These are phyloP conservation scores for Pachyrhizus erosus DNA, from an alignment of 306 rosid species.

Conservation along the genomic window DNA sequence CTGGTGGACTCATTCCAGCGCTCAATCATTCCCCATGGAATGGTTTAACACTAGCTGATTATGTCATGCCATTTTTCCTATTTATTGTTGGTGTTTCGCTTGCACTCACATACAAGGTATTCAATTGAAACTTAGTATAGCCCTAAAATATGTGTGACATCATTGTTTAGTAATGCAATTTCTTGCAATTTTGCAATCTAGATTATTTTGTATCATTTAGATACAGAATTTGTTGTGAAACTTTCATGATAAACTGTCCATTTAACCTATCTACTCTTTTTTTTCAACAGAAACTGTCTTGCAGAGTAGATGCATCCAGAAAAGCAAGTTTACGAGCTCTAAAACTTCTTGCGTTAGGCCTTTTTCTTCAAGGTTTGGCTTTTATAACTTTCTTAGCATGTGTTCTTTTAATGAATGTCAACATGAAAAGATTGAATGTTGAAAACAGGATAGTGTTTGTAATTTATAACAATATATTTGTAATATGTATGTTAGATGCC, in stretches of 20 bases:
- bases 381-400: constrained; percentile 18
- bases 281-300: constrained; percentile 67
- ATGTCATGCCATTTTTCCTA: constrained; percentile 95
- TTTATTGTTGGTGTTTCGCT: constrained; percentile 93
- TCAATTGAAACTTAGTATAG: constrained; percentile 3
- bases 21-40: constrained; percentile 98
- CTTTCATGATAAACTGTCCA: constrained; percentile 1
- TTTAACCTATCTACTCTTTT: constrained; percentile 26
- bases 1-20: constrained; percentile 83
- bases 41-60: constrained; percentile 92
- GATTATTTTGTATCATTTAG: not conserved
- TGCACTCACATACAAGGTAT: constrained; percentile 92
- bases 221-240: not conserved
- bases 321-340: constrained; percentile 71
- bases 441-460: not conserved
- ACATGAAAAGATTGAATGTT: constrained; percentile 1
- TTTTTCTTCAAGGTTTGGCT: constrained; percentile 84
- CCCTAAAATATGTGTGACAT: not conserved
- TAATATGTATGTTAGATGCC: not conserved
- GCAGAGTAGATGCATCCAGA: constrained; percentile 63
- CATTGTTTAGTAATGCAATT: not conserved
- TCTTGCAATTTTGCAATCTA: not conserved
- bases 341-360: constrained; percentile 85
- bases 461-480: not conserved
- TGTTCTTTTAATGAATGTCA: not conserved